These are phyloP conservation scores for Turnera subulata DNA, from an alignment of 345 rosid species.

Conservation along the genomic window DNA sequence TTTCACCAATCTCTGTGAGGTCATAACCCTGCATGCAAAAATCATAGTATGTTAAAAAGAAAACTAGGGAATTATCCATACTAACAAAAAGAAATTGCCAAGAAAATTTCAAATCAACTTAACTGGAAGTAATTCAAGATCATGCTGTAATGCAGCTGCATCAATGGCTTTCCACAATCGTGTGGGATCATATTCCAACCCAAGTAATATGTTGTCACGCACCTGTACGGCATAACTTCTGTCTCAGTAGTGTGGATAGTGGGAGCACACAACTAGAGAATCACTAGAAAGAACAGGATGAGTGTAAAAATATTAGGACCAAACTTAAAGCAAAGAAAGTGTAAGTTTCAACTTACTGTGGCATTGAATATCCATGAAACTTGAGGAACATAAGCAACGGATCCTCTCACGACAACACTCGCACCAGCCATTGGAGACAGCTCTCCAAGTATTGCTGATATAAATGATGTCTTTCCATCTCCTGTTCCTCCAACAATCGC, in stretches of 20 bases:
- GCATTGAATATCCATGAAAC: conserved; percentile 99
- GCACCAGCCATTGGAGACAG: conserved; percentile 69
- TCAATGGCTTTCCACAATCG: conserved; percentile 79
- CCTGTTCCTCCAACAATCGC: conserved; percentile 98
- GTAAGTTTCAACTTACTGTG: conserved; percentile 51
- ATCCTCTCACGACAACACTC: conserved; percentile 65
- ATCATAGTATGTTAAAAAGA: conserved; percentile 5
- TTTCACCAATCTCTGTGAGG: neutral
- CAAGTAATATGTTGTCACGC: conserved; percentile 89
- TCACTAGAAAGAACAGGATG: neutral
- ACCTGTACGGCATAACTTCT: conserved; percentile 42
- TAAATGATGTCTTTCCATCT: conserved; percentile 95
- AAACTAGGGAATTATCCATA: conserved; percentile 6
- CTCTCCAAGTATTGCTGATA: conserved; percentile 99
- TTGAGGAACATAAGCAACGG: conserved; percentile 94
- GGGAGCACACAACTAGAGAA: neutral
- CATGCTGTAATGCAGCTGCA: conserved; percentile 79
- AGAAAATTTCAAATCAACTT: conserved; percentile 8
- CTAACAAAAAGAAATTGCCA: neutral
- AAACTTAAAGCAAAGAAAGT: neutral
- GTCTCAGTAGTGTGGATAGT: neutral
- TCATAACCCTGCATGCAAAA: conserved; percentile 9
- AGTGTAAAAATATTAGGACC: neutral
- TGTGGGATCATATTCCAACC: conserved; percentile 61
- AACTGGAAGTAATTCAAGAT: conserved; percentile 82